These are phyloP conservation scores for Chalaropsis ovoidea DNA, from an alignment of 2,329 filamentous ascomycete genomes.

Conservation along the genomic window DNA sequence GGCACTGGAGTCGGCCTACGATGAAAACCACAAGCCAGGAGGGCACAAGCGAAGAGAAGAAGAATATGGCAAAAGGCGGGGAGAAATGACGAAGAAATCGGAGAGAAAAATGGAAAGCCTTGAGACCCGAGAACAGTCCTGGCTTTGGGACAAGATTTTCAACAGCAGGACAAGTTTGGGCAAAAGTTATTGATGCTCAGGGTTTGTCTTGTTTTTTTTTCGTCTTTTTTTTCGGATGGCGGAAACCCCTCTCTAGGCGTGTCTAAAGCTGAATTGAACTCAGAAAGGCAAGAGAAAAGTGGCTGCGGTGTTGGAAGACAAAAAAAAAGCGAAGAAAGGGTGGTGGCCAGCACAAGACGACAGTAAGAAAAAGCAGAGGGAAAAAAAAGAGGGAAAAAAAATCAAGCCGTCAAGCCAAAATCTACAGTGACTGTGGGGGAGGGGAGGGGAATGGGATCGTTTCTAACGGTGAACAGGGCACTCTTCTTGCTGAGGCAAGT, in stretches of 20 bases:
- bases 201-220: slow-evolving; percentile 1
- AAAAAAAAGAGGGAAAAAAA: slow-evolving; percentile 11
- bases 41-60: slow-evolving; percentile 7
- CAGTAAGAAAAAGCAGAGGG: background rate
- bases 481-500: background rate
- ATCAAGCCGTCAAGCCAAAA: background rate
- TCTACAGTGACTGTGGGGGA: background rate
- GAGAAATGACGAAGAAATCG: background rate
- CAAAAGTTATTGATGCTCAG: slow-evolving; percentile 8
- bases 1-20: background rate
- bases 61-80: slow-evolving; percentile 1
- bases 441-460: slow-evolving; percentile 5
- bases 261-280: background rate
- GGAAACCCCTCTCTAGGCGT: background rate
- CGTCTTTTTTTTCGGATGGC: background rate
- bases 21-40: slow-evolving; percentile 2
- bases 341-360: background rate
- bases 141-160: background rate
- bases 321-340: background rate
- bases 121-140: background rate
- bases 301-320: background rate
- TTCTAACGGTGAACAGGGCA: slow-evolving; percentile 12
- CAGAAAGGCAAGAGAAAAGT: slow-evolving; percentile 1
- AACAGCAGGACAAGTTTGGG: background rate
- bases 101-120: background rate